phyloP scores from a whole-genome alignment of 805 yeast species.

The Candida michaelii region DNA sequence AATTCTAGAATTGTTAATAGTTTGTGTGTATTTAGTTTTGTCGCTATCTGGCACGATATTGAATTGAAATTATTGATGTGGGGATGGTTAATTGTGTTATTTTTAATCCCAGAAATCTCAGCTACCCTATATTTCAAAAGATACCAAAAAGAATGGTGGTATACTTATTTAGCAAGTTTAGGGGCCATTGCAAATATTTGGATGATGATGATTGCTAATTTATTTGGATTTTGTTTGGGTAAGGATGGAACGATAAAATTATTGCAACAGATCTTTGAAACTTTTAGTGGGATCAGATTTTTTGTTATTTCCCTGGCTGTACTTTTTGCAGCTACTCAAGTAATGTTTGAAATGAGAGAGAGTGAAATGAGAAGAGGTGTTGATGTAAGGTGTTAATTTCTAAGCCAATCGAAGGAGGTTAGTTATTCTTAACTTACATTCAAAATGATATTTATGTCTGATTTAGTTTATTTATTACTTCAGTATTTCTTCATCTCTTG shows the following conservation, averaged over 20 bases:
- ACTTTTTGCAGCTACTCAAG: slow-evolving; percentile 82
- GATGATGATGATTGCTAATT: slow-evolving; percentile 97
- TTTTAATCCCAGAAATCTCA: slow-evolving; percentile 80
- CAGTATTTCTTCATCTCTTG: no score
- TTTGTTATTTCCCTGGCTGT: slow-evolving; percentile 59
- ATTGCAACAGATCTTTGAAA: slow-evolving; percentile 67
- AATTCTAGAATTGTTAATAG: slow-evolving; percentile 70
- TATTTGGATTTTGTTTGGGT: slow-evolving; percentile 94
- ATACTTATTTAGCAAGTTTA: slow-evolving; percentile 74
- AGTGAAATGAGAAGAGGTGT: slow-evolving; percentile 82
- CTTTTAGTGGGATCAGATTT: slow-evolving; percentile 66
- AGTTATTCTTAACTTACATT: no score
- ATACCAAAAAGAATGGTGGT: slow-evolving; percentile 59
- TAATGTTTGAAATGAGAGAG: slow-evolving; percentile 92
- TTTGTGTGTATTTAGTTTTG: slow-evolving; percentile 87
- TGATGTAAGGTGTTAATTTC: slow-evolving; percentile 76
- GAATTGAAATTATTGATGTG: slow-evolving; percentile 81
- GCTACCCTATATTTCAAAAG: slow-evolving; percentile 48
- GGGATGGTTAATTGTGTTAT: slow-evolving; percentile 94
- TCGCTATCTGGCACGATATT: slow-evolving; percentile 98
- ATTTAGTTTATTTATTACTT: no score
- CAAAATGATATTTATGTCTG: neutral
- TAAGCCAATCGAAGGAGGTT: no score
- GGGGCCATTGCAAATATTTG: slow-evolving; percentile 91
- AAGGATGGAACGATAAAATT: slow-evolving; percentile 75